A percentile compares a stretch with the other conserved stretches of the same genome.
Evolutionary conservation across 140 eudicot genomes (phyloP).

Genomic region (Anethum foeniculum): DNA sequence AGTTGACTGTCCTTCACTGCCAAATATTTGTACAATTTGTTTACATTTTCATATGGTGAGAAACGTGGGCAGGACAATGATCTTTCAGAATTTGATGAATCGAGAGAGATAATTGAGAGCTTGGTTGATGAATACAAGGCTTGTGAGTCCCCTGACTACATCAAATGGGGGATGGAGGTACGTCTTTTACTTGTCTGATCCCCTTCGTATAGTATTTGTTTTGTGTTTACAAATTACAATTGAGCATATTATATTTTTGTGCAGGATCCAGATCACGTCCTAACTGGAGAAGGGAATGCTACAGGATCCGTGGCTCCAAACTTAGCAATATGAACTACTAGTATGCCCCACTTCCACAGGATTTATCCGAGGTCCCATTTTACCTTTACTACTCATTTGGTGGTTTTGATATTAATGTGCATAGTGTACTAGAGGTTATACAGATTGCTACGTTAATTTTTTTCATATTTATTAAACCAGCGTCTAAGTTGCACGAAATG

Average conservation of each 20-base stretch:
- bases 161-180: conserved; percentile 99
- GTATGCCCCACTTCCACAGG: neutral
- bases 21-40: too few species aligned
- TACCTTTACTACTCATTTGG: too few species aligned
- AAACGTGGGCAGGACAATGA: conserved; percentile 71
- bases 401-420: too few species aligned
- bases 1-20: too few species aligned
- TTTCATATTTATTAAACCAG: too few species aligned
- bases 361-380: too few species aligned
- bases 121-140: conserved; percentile 98
- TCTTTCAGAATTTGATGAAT: conserved; percentile 92
- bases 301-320: conserved; percentile 73
- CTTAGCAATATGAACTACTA: conserved; percentile 43
- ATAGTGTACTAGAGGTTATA: too few species aligned
- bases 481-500: too few species aligned
- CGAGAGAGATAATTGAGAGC: conserved; percentile 88
- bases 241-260: neutral
- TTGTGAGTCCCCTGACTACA: conserved; percentile 97
- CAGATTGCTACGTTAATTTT: too few species aligned
- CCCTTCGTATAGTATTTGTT: neutral
- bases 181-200: conserved; percentile 5
- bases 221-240: neutral
- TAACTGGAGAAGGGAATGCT: conserved; percentile 85
- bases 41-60: neutral
- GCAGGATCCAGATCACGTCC: conserved; percentile 79